Percentiles rank a stretch among this genome's conserved stretches.
Evolutionary conservation across 1,139 yeast genomes (phyloP).

Genomic region (Geotrichum armillariae): DNA sequence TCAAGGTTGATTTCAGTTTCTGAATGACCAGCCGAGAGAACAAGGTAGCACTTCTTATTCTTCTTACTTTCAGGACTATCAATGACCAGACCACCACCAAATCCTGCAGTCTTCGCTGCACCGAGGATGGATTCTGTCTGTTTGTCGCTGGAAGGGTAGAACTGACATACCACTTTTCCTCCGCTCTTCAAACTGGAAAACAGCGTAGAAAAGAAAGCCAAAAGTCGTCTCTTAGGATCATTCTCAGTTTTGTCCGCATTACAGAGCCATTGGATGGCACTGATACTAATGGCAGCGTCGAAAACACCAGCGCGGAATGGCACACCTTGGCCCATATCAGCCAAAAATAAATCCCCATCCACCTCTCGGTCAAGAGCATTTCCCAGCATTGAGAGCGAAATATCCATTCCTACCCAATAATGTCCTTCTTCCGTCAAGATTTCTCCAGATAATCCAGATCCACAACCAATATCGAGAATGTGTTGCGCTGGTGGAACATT

Average conservation of each 20-base stretch:
- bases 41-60: conserved; percentile 87
- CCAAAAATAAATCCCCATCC: conserved; percentile 87
- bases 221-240: conserved; percentile 83
- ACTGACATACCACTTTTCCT: conserved; percentile 96
- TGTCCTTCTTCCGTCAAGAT: conserved; percentile 92
- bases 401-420: conserved; percentile 96
- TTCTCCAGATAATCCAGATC: conserved; percentile 95
- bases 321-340: conserved; percentile 91
- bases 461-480: conserved; percentile 92
- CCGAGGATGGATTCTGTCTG: conserved; percentile 76
- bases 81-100: conserved; percentile 91
- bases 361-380: conserved; percentile 89
- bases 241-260: conserved; percentile 84
- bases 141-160: conserved; percentile 87
- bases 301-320: conserved; percentile 97
- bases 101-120: conserved; percentile 93
- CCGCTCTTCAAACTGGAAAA: conserved; percentile 88
- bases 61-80: conserved; percentile 94
- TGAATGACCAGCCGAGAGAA: conserved; percentile 79
- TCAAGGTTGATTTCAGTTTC: conserved; percentile 68
- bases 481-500: conserved; percentile 69
- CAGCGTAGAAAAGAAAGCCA: conserved; percentile 81
- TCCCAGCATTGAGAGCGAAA: conserved; percentile 93
- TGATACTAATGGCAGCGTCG: conserved; percentile 94
- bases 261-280: conserved; percentile 97